phyloP scores from a whole-genome alignment of 495 filamentous ascomycete genomes.

The Talaromyces liani region DNA sequence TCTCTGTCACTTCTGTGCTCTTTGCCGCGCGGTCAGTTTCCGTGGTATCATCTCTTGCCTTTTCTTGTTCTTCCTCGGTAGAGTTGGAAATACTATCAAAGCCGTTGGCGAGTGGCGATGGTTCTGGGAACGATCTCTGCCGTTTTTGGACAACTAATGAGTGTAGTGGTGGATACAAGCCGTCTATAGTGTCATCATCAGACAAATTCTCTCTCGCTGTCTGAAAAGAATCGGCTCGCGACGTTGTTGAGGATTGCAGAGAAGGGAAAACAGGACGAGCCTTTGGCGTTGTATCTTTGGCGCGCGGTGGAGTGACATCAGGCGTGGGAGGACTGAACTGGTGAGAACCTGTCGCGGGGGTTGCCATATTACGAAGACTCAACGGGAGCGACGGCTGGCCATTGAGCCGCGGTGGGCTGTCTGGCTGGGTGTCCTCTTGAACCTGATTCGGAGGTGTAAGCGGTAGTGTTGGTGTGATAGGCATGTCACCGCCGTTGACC shows the following conservation, averaged over 20 bases:
- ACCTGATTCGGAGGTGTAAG: conserved; percentile 31
- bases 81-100: background rate
- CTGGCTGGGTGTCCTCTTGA: conserved; percentile 8
- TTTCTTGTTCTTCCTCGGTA: background rate
- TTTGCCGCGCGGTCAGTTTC: conserved; percentile 2
- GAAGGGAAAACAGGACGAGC: conserved; percentile 27
- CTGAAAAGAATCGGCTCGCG: conserved; percentile 64
- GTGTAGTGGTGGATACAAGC: conserved; percentile 34
- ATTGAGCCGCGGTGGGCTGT: conserved; percentile 2
- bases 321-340: conserved; percentile 66
- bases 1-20: background rate
- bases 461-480: conserved; percentile 26
- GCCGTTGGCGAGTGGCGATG: conserved; percentile 7
- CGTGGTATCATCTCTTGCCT: background rate
- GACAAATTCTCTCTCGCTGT: conserved; percentile 61
- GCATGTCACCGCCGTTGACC: conserved; percentile 12
- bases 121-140: conserved; percentile 19
- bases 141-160: conserved; percentile 19
- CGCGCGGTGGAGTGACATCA: conserved; percentile 62
- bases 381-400: conserved; percentile 5
- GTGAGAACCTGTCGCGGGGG: conserved; percentile 45
- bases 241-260: conserved; percentile 30
- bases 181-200: conserved; percentile 55
- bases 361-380: conserved; percentile 15
- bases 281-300: conserved; percentile 33